Evolutionary conservation across 495 filamentous ascomycete species (phyloP), one percentile per base, ranked within the genome.

Genomic region (Annulohypoxylon stygium): DNA sequence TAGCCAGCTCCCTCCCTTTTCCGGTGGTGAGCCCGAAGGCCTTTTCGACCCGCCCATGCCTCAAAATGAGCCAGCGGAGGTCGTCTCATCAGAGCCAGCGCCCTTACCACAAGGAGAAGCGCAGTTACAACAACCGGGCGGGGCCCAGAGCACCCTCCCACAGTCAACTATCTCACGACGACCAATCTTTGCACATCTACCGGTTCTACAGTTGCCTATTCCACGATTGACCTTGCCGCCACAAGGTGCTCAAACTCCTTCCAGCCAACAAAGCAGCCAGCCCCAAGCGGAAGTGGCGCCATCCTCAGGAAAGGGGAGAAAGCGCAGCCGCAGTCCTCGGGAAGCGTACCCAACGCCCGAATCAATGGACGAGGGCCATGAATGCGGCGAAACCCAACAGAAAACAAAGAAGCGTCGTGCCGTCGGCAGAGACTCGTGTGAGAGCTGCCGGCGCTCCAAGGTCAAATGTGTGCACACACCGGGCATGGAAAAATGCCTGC

Each of bases 361-460:
- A 26, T 34, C 51, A 4, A 30, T 26, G n/a, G 4, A 4, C 0
- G 20, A 34, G 25, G 25, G 26, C 16, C 51, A 55, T 9, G 11
- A 33, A 14, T 11, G 8, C 51, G 26, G 51, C 51, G 51, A 26
- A 34, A 10, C 26, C 10, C 25, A 34, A 12, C 14, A 4, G 25
- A 10, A 5, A 34, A 7, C 9, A 12, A 55, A 34, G 26, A 55
- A 16, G 26, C 12, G 2, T 7, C 61, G 61, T 1, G 12, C 18
- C 18, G 51, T 67, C 45, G 53, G 64, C 5, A 34, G 3, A 4
- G 4, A 48, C 16, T 33, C 67, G 6, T 59, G 67, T 7, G 36
- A 58, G 10, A 18, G 11, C 25, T 70, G 51, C 41, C 45, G 60
- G 33, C 12, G 54, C 47, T n/a, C 37, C n/a, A 61, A 62, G 14